These are phyloP conservation scores for Paxillus involutus DNA, from an alignment of 768 basidiomycete species.

Conservation along the genomic window DNA sequence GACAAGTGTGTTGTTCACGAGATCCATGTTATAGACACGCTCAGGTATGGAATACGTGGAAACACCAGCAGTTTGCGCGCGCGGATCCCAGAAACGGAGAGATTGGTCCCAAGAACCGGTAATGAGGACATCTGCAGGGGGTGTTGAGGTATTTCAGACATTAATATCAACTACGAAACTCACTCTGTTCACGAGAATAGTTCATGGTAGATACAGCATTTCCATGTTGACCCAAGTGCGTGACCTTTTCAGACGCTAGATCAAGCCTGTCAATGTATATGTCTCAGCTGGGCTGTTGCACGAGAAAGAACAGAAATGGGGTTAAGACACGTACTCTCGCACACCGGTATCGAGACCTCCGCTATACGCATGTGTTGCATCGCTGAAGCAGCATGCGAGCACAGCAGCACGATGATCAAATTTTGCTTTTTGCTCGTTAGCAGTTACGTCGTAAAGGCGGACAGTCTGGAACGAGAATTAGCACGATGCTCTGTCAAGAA, in stretches of 20 bases:
- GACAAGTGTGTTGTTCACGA: slow-evolving; percentile 77
- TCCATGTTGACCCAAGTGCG: slow-evolving; percentile 76
- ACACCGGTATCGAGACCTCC: slow-evolving; percentile 87
- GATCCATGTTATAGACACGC: slow-evolving; percentile 83
- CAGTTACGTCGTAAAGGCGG: slow-evolving; percentile 50
- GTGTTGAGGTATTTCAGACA: not conserved
- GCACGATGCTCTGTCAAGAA: slow-evolving; percentile 21
- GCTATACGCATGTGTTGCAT: slow-evolving; percentile 69
- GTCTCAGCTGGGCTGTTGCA: not conserved
- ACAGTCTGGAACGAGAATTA: slow-evolving; percentile 52
- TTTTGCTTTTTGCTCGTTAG: slow-evolving; percentile 72
- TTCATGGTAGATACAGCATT: slow-evolving; percentile 80
- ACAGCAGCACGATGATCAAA: slow-evolving; percentile 90
- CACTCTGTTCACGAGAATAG: slow-evolving; percentile 65
- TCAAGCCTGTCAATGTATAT: slow-evolving; percentile 59
- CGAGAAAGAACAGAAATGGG: not conserved
- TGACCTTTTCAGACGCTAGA: slow-evolving; percentile 67
- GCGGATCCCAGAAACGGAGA: slow-evolving; percentile 84
- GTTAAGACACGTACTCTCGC: slow-evolving; percentile 58
- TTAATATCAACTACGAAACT: slow-evolving; percentile 21
- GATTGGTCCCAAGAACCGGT: slow-evolving; percentile 94
- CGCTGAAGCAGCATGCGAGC: slow-evolving; percentile 75
- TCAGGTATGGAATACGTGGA: slow-evolving; percentile 69
- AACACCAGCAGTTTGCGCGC: slow-evolving; percentile 55
- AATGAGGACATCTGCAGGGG: slow-evolving; percentile 60